Evolutionary conservation across 2,329 filamentous ascomycete genomes (phyloP), one percentile per base, ranked within the genome.

Genomic region (Botrytis porri): DNA sequence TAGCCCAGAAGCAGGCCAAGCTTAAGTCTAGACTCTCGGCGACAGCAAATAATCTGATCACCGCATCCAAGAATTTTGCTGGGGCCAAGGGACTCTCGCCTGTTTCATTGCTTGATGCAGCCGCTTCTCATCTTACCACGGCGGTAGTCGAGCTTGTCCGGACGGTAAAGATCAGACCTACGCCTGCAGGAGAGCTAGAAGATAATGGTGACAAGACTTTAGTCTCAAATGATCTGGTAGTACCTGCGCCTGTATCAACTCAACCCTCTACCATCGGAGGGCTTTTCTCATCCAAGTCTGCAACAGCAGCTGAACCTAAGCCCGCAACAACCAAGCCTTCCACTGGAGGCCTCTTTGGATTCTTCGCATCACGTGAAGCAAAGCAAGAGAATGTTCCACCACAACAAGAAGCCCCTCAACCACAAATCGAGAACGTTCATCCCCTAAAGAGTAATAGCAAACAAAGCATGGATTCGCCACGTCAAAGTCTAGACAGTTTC

Each of bases 41-140:
- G 3, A 97, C 95, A 1, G 95, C 96, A 66, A 98, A 98, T 85
- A 96, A 95, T 80, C 86, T 99, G 73, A 98, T 98, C 79, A 98
- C 95, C 3, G 94, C 95, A 1, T 92, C 93, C 48, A 97, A 97
- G 84, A 97, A 97, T 80, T 97, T 96, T 81, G 91, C 93, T 48
- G 88, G 89, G 18, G 91, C 94, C 0, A 90, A 89, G 32, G 96
- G 96, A 43, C 88, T 99, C 45, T 95, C 94, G 1, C 96, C 96
- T 0, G 92, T 99, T n/a, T 97, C 94, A 9, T 84, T 99, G 4
- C 86, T 99, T 35, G 96, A 99, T 81, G 96, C 95, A 5, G 95
- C 96, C 3, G 94, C 95, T 12, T 96, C 93, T 37, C 94, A 99
- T 82, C 86, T 98, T 51, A 93, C 94, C 1, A 90, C 93, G 7